Evolutionary conservation across 2,329 filamentous ascomycete genomes (phyloP).

Genomic region (Trichoderma guizhouense): DNA sequence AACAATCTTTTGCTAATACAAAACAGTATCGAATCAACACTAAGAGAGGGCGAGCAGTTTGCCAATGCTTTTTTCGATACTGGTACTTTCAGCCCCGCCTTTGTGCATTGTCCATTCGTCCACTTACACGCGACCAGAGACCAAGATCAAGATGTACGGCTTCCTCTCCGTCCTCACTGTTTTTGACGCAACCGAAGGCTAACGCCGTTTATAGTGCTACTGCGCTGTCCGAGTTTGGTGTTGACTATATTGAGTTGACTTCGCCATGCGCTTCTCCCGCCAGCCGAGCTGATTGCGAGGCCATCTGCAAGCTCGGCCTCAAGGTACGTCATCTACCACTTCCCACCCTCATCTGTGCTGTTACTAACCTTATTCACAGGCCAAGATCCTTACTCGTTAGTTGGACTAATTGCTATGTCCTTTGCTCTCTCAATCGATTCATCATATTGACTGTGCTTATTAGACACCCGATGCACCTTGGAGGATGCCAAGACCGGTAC

Average conservation of each 20-base stretch:
- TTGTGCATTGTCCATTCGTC: neutral
- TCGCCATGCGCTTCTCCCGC: slow-evolving; percentile 73
- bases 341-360: neutral
- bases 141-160: slow-evolving; percentile 26
- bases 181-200: neutral
- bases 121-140: slow-evolving; percentile 18
- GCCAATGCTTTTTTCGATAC: slow-evolving; percentile 72
- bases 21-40: slow-evolving; percentile 15
- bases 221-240: slow-evolving; percentile 53
- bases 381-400: slow-evolving; percentile 34
- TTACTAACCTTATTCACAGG: neutral
- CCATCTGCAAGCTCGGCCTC: slow-evolving; percentile 90
- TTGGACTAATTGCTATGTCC: neutral
- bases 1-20: neutral
- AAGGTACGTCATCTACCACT: slow-evolving; percentile 34
- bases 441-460: neutral
- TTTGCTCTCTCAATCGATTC: neutral
- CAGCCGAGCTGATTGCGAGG: slow-evolving; percentile 83
- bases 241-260: slow-evolving; percentile 63
- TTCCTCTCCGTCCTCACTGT: neutral
- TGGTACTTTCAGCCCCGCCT: slow-evolving; percentile 24
- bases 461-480: neutral
- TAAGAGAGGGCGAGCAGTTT: slow-evolving; percentile 28
- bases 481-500: neutral
- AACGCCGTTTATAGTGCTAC: slow-evolving; percentile 18